phyloP scores from a whole-genome alignment of 2,329 filamentous ascomycete species.

The Diaporthe sp. region DNA sequence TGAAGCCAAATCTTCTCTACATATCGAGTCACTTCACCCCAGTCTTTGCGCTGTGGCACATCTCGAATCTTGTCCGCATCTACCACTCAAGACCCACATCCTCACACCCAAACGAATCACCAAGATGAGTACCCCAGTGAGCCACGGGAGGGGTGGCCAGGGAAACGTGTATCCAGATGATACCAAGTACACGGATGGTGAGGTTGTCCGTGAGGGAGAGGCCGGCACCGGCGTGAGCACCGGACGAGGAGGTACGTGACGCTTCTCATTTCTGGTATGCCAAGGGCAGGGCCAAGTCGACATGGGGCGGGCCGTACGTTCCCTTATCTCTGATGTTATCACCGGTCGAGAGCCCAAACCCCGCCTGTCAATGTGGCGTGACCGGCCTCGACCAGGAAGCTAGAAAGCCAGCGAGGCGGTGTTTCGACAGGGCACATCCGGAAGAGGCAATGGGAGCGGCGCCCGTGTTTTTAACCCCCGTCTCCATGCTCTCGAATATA shows the following conservation, averaged over 20 bases:
- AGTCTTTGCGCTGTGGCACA: background rate
- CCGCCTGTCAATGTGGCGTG: conserved; percentile 16
- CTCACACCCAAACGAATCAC: background rate
- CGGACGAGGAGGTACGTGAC: conserved; percentile 65
- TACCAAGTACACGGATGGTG: conserved; percentile 70
- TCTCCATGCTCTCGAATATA: background rate
- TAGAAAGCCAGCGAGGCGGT: background rate
- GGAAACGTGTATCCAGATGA: conserved; percentile 70
- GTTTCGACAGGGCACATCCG: background rate
- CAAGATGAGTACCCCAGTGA: conserved; percentile 59
- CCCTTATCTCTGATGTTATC: conserved; percentile 3
- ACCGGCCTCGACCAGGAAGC: conserved; percentile 7
- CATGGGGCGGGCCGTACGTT: background rate
- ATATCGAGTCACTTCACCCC: background rate
- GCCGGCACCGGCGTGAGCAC: conserved; percentile 68
- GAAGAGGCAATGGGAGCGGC: background rate
- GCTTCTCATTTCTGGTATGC: background rate
- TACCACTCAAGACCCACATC: background rate
- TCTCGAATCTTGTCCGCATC: background rate
- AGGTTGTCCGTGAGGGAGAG: conserved; percentile 65
- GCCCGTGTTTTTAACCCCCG: background rate
- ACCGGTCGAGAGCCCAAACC: background rate
- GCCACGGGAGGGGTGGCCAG: conserved; percentile 70
- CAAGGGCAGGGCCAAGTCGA: background rate
- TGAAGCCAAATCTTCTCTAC: background rate